These are phyloP conservation scores for Plenodomus tracheiphilus DNA, from an alignment of 2,329 filamentous ascomycete genomes.

Conservation along the genomic window DNA sequence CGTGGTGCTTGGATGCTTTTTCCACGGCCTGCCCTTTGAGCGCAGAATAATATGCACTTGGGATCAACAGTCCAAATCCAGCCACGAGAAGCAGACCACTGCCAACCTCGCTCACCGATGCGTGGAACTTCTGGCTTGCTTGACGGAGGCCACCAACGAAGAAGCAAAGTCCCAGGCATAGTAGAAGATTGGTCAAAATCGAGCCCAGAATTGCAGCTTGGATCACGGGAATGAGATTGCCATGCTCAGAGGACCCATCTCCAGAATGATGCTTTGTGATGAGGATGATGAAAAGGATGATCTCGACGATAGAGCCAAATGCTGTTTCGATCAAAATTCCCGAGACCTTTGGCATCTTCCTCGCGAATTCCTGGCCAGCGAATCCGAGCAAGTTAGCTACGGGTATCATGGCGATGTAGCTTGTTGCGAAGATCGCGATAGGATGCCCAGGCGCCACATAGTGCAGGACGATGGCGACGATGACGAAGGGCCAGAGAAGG, in stretches of 20 bases:
- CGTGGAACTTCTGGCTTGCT: conserved; percentile 71
- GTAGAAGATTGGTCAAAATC: conserved; percentile 77
- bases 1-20: conserved; percentile 29
- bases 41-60: conserved; percentile 40
- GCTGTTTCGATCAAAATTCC: conserved; percentile 64
- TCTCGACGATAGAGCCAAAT: conserved; percentile 76
- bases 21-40: conserved; percentile 49
- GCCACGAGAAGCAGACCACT: conserved; percentile 76
- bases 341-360: conserved; percentile 74
- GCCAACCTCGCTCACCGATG: conserved; percentile 77
- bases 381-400: conserved; percentile 77
- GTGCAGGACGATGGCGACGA: conserved; percentile 66
- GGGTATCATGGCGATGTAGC: conserved; percentile 77
- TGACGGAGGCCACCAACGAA: conserved; percentile 72
- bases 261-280: conserved; percentile 56
- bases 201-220: conserved; percentile 83
- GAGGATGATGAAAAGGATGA: conserved; percentile 80
- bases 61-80: conserved; percentile 56
- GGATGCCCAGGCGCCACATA: conserved; percentile 59
- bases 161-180: conserved; percentile 81
- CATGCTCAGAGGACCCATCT: conserved; percentile 42
- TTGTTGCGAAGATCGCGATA: conserved; percentile 67
- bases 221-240: conserved; percentile 64
- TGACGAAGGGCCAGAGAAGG: conserved; percentile 74
- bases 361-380: conserved; percentile 70